Conservation (phyloP, 306 rosid species). For the Lathyrus oleraceus region DNA sequence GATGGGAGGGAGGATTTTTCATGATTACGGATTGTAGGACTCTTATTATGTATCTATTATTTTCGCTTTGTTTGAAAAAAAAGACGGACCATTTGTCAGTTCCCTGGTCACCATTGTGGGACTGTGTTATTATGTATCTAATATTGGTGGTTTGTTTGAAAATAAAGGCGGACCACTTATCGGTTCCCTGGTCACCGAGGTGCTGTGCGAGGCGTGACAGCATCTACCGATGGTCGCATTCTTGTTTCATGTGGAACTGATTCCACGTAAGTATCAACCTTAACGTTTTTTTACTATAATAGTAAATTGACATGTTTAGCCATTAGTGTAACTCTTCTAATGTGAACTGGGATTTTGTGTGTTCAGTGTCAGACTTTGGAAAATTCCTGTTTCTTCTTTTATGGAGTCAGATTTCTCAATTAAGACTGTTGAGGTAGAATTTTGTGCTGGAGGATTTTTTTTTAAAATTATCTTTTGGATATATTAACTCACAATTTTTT, state of each 20-base stretch:
- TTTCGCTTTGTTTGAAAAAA: conserved; percentile 30
- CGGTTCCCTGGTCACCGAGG: conserved; percentile 94
- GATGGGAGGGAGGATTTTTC: background rate
- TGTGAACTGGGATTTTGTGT: conserved; percentile 28
- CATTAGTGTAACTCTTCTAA: conserved; percentile 27
- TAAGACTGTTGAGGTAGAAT: conserved; percentile 55
- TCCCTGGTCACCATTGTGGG: background rate
- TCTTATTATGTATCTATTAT: conserved; percentile 18
- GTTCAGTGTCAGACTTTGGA: conserved; percentile 86
- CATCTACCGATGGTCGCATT: conserved; percentile 71
- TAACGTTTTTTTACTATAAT: background rate
- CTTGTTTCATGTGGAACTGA: conserved; percentile 95
- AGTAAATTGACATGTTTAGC: conserved; percentile 14
- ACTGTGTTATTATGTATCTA: conserved; percentile 11
- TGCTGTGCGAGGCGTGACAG: conserved; percentile 81
- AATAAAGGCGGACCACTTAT: conserved; percentile 63
- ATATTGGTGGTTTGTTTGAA: conserved; percentile 10
- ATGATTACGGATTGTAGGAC: background rate
- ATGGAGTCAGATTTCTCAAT: conserved; percentile 47
- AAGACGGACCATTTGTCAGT: conserved; percentile 54
- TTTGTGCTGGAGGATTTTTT: conserved; percentile 9
- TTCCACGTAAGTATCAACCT: conserved; percentile 64
- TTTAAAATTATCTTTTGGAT: background rate
- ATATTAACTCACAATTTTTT: conserved; percentile 29
- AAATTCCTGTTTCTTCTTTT: conserved; percentile 54